phyloP scores from a whole-genome alignment of 2,329 filamentous ascomycete genomes.

The Gnomoniopsis smithogilvyi region DNA sequence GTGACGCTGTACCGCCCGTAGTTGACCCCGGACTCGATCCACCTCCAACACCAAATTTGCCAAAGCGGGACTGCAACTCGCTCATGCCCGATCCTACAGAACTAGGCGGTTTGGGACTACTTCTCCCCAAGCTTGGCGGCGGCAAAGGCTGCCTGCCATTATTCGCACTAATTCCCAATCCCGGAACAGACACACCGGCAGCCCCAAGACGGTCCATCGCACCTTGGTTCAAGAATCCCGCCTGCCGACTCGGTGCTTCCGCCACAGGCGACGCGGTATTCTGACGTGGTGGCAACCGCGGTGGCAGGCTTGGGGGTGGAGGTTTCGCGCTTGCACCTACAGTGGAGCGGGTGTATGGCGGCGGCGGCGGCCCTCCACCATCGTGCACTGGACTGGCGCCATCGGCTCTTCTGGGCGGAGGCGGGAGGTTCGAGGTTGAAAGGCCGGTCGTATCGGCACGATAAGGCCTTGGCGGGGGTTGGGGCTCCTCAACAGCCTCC shows the following conservation, averaged over 20 bases:
- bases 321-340: conserved; percentile 14
- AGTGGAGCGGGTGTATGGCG: conserved; percentile 13
- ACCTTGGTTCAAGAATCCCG: conserved; percentile 45
- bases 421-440: conserved; percentile 64
- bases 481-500: conserved; percentile 32
- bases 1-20: conserved; percentile 21
- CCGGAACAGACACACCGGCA: conserved; percentile 76
- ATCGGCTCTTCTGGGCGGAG: conserved; percentile 59
- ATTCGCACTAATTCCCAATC: conserved; percentile 60
- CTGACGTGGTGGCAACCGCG: conserved; percentile 56
- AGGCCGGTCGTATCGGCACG: conserved; percentile 68
- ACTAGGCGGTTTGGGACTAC: conserved; percentile 7
- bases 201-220: conserved; percentile 65
- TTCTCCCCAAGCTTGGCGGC: conserved; percentile 16
- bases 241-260: conserved; percentile 14
- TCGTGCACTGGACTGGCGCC: conserved; percentile 22
- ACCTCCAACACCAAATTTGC: conserved; percentile 41
- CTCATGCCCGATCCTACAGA: conserved; percentile 36
- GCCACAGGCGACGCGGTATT: conserved; percentile 40
- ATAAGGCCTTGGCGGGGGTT: conserved; percentile 61
- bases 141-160: conserved; percentile 22
- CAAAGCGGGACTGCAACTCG: conserved; percentile 68
- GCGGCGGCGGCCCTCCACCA: conserved; percentile 23
- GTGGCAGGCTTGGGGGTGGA: conserved; percentile 68
- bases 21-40: conserved; percentile 16